Conservation (phyloP, 805 yeast species). For the Starmerella cellae region DNA sequence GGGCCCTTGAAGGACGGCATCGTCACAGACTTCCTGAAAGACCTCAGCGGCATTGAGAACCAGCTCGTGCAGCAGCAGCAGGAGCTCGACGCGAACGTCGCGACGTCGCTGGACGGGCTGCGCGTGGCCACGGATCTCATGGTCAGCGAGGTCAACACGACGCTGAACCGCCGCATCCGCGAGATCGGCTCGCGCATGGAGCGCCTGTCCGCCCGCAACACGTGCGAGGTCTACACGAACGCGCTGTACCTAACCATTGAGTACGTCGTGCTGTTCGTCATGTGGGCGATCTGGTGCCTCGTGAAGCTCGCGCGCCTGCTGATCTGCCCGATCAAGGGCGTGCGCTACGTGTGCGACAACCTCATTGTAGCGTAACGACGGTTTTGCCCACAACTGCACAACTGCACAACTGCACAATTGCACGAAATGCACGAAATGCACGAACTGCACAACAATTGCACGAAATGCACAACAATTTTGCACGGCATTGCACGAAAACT, state of each 20-base stretch:
- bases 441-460: no score
- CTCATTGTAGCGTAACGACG: background rate
- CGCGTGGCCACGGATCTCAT: constrained; percentile 22
- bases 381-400: no score
- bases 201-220: constrained; percentile 9
- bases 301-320: constrained; percentile 5
- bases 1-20: constrained; percentile 9
- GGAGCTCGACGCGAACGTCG: constrained; percentile 17
- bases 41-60: constrained; percentile 16
- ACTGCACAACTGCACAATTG: no score
- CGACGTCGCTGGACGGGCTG: constrained; percentile 17
- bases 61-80: constrained; percentile 12
- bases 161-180: constrained; percentile 21
- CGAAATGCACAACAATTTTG: no score
- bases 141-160: constrained; percentile 22
- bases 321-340: background rate
- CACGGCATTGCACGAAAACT: no score
- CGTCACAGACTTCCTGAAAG: constrained; percentile 17
- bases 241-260: constrained; percentile 17
- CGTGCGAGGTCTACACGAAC: constrained; percentile 8
- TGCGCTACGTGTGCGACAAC: background rate
- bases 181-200: constrained; percentile 20
- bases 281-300: constrained; percentile 20
- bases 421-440: no score
- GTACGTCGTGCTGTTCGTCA: constrained; percentile 15